Percentiles rank a stretch among this genome's conserved stretches.
These are phyloP conservation scores for Sphaerulina musiva DNA, from an alignment of 2,329 filamentous ascomycete genomes.

Conservation along the genomic window DNA sequence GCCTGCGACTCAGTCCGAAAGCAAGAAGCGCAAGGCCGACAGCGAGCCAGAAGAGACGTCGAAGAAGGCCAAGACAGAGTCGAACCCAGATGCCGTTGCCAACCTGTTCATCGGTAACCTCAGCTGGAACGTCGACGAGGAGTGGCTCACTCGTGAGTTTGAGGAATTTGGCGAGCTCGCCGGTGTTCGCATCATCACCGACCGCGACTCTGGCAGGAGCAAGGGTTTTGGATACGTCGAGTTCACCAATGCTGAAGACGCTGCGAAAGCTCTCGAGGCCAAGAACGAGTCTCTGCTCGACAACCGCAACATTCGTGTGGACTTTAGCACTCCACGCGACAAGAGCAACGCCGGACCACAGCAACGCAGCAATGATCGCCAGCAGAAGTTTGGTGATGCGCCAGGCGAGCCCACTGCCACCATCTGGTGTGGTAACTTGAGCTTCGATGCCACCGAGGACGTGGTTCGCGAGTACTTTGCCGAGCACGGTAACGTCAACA, in stretches of 20 bases:
- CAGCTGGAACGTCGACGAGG: constrained; percentile 84
- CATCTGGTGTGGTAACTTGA: constrained; percentile 85
- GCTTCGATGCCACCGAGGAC: constrained; percentile 76
- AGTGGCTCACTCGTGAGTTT: constrained; percentile 74
- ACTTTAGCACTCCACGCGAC: constrained; percentile 65
- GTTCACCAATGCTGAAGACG: constrained; percentile 62
- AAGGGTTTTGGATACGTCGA: constrained; percentile 92
- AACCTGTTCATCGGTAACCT: constrained; percentile 88
- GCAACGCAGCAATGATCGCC: constrained; percentile 49
- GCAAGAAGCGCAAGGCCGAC: constrained; percentile 64
- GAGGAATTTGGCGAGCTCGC: constrained; percentile 67
- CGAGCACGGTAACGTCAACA: constrained; percentile 63
- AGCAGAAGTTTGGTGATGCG: constrained; percentile 66
- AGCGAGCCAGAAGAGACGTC: constrained; percentile 45
- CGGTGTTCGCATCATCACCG: constrained; percentile 73
- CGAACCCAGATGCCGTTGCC: constrained; percentile 36
- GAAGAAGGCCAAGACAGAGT: constrained; percentile 62
- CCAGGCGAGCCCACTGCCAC: constrained; percentile 76
- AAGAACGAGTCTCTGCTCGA: constrained; percentile 71
- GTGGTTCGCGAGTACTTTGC: constrained; percentile 66
- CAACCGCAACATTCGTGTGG: constrained; percentile 67
- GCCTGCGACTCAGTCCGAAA: constrained; percentile 35
- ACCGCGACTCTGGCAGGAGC: constrained; percentile 72
- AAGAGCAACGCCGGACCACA: constrained; percentile 39
- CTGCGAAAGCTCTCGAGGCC: constrained; percentile 63